phyloP scores from a whole-genome alignment of 345 rosid genomes.

The Isatis tinctoria region DNA sequence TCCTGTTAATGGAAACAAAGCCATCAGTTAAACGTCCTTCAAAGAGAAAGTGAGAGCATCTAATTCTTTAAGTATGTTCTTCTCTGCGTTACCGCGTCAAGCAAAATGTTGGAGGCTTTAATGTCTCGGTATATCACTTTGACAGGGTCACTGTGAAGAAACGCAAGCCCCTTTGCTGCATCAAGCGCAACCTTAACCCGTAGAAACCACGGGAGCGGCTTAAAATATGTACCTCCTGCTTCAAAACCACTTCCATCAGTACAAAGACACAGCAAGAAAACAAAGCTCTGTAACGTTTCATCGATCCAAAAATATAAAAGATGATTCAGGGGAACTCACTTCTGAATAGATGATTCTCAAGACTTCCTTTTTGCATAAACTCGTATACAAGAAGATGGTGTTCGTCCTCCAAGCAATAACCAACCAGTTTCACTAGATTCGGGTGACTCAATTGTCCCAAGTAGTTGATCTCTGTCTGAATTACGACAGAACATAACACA shows the following conservation, averaged over 20 bases:
- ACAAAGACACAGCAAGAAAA: not conserved
- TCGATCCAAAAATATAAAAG: not conserved
- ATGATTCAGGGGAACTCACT: conserved; percentile 45
- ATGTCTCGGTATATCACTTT: conserved; percentile 91
- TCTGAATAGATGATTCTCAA: conserved; percentile 92
- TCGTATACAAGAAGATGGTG: conserved; percentile 92
- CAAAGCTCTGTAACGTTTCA: not conserved
- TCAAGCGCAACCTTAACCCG: conserved; percentile 86
- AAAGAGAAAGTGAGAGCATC: not conserved
- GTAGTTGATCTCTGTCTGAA: conserved; percentile 84
- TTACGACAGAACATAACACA: not conserved
- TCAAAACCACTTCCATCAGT: conserved; percentile 16
- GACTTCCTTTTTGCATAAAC: conserved; percentile 93
- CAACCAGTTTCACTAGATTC: conserved; percentile 80
- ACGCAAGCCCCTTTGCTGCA: conserved; percentile 91
- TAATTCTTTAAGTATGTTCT: not conserved
- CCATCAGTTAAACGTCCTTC: not conserved
- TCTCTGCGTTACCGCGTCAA: conserved; percentile 54
- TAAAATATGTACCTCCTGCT: conserved; percentile 70
- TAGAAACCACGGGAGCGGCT: conserved; percentile 86
- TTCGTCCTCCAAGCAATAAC: conserved; percentile 93
- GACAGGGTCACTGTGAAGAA: conserved; percentile 77
- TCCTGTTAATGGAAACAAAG: conserved; percentile 41
- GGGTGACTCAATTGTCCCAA: conserved; percentile 81
- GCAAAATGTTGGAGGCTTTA: conserved; percentile 81